These are phyloP conservation scores for Smittium mucronatum DNA, from an alignment of 371 early-diverging fungal species.

Conservation along the genomic window DNA sequence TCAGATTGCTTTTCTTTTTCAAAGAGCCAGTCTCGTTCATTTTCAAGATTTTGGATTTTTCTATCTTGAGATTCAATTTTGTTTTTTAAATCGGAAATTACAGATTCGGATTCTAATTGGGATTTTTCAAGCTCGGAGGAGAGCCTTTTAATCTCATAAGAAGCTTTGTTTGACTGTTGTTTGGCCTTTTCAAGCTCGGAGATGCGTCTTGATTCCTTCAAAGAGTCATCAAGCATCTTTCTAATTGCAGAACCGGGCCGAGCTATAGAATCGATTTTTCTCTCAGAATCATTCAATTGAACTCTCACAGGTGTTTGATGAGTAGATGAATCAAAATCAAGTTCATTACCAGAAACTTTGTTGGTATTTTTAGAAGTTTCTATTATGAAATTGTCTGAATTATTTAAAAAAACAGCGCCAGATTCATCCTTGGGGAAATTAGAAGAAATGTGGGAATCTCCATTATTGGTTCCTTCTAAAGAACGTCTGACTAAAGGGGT, in stretches of 20 bases:
- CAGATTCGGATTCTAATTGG: conserved; percentile 18
- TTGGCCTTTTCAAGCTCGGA: conserved; percentile 12
- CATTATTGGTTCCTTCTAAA: not conserved
- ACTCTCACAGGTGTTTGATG: not conserved
- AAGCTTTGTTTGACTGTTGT: conserved; percentile 20
- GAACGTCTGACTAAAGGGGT: not conserved
- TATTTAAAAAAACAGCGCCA: not conserved
- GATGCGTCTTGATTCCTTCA: not conserved
- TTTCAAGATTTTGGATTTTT: conserved; percentile 33
- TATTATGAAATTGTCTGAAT: not conserved
- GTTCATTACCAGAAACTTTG: not conserved
- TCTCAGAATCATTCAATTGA: not conserved
- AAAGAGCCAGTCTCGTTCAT: conserved; percentile 34
- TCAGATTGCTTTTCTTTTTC: conserved; percentile 27
- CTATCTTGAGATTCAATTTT: conserved; percentile 13
- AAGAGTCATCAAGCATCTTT: not conserved
- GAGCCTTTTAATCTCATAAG: conserved; percentile 20
- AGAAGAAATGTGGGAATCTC: not conserved
- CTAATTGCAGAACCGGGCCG: conserved; percentile 6
- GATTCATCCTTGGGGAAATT: not conserved
- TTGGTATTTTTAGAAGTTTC: not conserved
- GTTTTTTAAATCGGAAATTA: conserved; percentile 13
- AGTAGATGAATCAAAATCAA: not conserved
- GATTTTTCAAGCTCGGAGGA: conserved; percentile 21
- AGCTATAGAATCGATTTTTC: not conserved